These are phyloP conservation scores for Penicillium paneum DNA, from an alignment of 2,329 filamentous ascomycete species.

Conservation along the genomic window DNA sequence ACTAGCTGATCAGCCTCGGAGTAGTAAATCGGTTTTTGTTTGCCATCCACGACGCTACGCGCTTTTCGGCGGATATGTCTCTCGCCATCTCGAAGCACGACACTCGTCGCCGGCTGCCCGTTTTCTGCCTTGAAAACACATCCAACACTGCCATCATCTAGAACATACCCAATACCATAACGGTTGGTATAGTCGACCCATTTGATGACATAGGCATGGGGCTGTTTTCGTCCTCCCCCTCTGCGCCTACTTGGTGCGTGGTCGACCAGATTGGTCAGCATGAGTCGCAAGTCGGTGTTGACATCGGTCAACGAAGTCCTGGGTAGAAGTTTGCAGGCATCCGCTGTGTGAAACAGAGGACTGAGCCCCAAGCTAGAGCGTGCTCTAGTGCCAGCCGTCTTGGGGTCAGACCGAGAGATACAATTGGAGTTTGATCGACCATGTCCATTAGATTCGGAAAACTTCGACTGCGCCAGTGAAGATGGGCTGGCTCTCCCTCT, in stretches of 20 bases:
- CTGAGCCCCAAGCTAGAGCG: slow-evolving; percentile 37
- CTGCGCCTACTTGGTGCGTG: slow-evolving; percentile 32
- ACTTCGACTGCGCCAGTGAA: slow-evolving; percentile 10
- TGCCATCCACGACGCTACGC: slow-evolving; percentile 35
- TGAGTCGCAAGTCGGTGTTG: slow-evolving; percentile 38
- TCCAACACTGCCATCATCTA: slow-evolving; percentile 51
- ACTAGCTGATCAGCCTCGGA: slow-evolving; percentile 45
- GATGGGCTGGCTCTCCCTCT: slow-evolving; percentile 10
- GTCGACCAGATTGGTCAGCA: slow-evolving; percentile 38
- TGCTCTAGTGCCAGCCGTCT: slow-evolving; percentile 27
- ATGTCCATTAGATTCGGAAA: slow-evolving; percentile 17
- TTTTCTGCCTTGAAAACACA: slow-evolving; percentile 50
- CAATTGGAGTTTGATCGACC: slow-evolving; percentile 19
- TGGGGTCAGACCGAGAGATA: slow-evolving; percentile 28
- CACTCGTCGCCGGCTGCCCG: slow-evolving; percentile 43
- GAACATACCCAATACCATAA: slow-evolving; percentile 51
- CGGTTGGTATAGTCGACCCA: slow-evolving; percentile 54
- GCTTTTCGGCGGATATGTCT: slow-evolving; percentile 47
- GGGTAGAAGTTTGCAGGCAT: slow-evolving; percentile 37
- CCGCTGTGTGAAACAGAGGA: slow-evolving; percentile 39
- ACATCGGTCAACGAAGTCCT: slow-evolving; percentile 41
- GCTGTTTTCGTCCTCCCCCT: slow-evolving; percentile 27
- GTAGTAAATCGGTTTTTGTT: slow-evolving; percentile 31
- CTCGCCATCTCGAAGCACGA: slow-evolving; percentile 48
- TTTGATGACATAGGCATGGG: slow-evolving; percentile 50